Evolutionary conservation across 2,329 filamentous ascomycete species (phyloP).

Genomic region (Aspergillus vadensis): DNA sequence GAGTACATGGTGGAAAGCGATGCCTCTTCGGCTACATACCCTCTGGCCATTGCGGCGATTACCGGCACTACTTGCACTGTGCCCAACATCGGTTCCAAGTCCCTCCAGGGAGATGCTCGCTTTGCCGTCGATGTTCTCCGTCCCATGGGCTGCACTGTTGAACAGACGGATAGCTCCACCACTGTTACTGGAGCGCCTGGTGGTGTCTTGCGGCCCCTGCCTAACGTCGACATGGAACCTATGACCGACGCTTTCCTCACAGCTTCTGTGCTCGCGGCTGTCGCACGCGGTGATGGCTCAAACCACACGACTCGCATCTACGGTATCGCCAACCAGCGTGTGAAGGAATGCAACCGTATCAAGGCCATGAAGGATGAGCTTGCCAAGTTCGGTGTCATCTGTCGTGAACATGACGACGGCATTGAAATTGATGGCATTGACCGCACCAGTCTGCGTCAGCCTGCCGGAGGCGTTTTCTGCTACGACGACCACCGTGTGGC

Average conservation of each 20-base stretch:
- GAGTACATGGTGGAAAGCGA: slow-evolving; percentile 95
- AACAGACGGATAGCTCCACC: slow-evolving; percentile 81
- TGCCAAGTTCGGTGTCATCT: slow-evolving; percentile 86
- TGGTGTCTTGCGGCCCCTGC: slow-evolving; percentile 72
- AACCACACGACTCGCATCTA: slow-evolving; percentile 75
- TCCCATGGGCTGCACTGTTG: slow-evolving; percentile 91
- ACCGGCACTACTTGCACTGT: slow-evolving; percentile 94
- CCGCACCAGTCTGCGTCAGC: slow-evolving; percentile 55
- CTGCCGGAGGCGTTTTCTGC: slow-evolving; percentile 74
- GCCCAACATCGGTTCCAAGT: slow-evolving; percentile 90
- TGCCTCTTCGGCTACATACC: slow-evolving; percentile 96
- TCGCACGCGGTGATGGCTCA: slow-evolving; percentile 69
- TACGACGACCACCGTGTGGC: slow-evolving; percentile 98
- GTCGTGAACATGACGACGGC: slow-evolving; percentile 89
- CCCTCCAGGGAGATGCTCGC: slow-evolving; percentile 89
- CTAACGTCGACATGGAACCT: slow-evolving; percentile 93
- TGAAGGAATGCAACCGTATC: slow-evolving; percentile 98
- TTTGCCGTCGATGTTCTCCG: slow-evolving; percentile 87
- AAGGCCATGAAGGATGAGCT: slow-evolving; percentile 93
- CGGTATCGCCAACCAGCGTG: slow-evolving; percentile 95
- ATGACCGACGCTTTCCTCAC: slow-evolving; percentile 99
- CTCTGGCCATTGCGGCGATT: slow-evolving; percentile 89
- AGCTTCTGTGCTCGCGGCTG: slow-evolving; percentile 87
- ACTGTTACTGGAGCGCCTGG: slow-evolving; percentile 85
- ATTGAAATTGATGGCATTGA: slow-evolving; percentile 67